Conservation (phyloP, 306 rosid genomes). For the Abrus precatorius region DNA sequence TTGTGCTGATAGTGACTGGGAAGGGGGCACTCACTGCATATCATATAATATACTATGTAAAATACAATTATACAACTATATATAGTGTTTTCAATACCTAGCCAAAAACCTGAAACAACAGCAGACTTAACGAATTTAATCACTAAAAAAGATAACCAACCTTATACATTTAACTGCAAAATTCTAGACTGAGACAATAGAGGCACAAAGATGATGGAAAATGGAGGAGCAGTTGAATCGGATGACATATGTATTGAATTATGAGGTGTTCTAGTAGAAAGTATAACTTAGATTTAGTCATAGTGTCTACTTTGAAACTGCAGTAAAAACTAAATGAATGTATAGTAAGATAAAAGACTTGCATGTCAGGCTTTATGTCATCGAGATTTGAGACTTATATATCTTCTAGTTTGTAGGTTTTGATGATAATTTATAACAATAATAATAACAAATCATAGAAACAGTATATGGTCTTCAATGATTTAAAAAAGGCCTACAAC, state of each 20-base stretch:
- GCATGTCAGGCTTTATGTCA: not conserved
- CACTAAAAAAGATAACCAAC: not conserved
- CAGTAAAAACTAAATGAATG: not conserved
- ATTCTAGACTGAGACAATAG: not conserved
- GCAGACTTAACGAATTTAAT: not conserved
- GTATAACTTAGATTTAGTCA: not conserved
- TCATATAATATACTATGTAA: too few relatives aligned
- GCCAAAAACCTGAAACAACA: conserved; percentile 13
- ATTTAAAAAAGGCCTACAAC: not conserved
- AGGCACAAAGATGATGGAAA: not conserved
- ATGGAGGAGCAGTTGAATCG: not conserved
- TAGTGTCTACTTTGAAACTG: not conserved
- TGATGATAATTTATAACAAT: not conserved
- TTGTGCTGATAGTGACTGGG: not conserved
- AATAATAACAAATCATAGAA: too few relatives aligned
- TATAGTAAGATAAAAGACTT: conserved; percentile 1
- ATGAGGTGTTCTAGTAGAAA: not conserved
- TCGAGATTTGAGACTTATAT: not conserved
- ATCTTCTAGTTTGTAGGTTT: not conserved
- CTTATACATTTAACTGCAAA: not conserved
- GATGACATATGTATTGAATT: not conserved
- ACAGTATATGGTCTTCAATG: conserved; percentile 6
- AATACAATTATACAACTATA: not conserved
- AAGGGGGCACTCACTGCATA: too few relatives aligned
- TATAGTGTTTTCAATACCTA: not conserved